phyloP scores from a whole-genome alignment of 305 asterid species.

The Fraxinus baroniana region DNA sequence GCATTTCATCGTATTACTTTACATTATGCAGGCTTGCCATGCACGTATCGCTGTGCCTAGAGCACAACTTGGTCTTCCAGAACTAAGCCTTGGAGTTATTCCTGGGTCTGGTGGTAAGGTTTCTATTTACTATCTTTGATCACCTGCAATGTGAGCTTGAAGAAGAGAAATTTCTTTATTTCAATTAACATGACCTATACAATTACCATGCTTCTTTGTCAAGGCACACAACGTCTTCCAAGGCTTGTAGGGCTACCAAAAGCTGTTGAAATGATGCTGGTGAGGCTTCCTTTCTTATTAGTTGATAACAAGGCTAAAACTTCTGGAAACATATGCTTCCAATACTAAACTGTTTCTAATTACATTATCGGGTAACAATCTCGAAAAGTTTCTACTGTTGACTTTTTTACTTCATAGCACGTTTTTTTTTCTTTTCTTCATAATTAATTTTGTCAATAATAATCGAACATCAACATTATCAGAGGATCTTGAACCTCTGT shows the following conservation, averaged over 20 bases:
- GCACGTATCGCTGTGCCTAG: conserved; percentile 85
- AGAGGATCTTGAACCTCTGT: not conserved
- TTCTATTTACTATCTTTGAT: conserved; percentile 15
- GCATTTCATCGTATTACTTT: conserved; percentile 13
- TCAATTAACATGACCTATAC: conserved; percentile 19
- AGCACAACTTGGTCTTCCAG: conserved; percentile 88
- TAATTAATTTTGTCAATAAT: conserved; percentile 1
- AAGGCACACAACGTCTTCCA: conserved; percentile 97
- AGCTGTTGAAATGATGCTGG: conserved; percentile 89
- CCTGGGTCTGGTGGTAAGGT: conserved; percentile 91
- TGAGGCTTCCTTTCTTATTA: conserved; percentile 36
- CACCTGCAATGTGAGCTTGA: not conserved
- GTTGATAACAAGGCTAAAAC: conserved; percentile 2
- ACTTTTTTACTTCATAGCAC: conserved; percentile 7
- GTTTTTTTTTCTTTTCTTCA: not conserved
- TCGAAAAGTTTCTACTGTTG: not conserved
- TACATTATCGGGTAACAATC: not conserved
- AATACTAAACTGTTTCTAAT: conserved; percentile 7
- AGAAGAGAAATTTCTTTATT: conserved; percentile 4
- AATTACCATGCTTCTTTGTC: conserved; percentile 26
- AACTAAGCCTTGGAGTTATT: conserved; percentile 87
- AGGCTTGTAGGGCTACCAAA: conserved; percentile 85
- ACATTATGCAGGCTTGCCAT: conserved; percentile 69
- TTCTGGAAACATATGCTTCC: not conserved
- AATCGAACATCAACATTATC: not conserved